phyloP scores from a whole-genome alignment of 2,329 filamentous ascomycete genomes.

The Botrytis byssoidea region DNA sequence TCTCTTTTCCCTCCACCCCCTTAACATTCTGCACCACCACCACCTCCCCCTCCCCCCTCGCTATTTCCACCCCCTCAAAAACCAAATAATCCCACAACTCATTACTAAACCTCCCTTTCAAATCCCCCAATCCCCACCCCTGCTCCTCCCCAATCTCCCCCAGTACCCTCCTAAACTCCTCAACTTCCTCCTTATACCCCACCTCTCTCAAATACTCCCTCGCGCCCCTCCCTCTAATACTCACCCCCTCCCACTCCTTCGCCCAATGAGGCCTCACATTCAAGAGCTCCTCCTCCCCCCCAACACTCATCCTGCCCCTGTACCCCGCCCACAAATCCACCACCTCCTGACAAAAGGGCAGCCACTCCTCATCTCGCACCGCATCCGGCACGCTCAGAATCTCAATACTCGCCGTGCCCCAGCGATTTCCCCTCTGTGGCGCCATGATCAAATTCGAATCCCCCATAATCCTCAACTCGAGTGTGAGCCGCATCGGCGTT shows the following conservation, averaged over 20 bases:
- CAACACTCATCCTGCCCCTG: conserved; percentile 23
- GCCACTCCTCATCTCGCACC: conserved; percentile 43
- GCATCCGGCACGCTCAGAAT: conserved; percentile 45
- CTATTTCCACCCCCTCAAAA: not conserved
- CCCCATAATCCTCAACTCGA: conserved; percentile 48
- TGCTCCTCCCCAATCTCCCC: conserved; percentile 41
- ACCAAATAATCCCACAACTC: conserved; percentile 40
- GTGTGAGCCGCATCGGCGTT: conserved; percentile 45
- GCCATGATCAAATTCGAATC: conserved; percentile 46
- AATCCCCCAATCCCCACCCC: conserved; percentile 42
- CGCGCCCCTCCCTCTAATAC: not conserved
- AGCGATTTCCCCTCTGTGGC: conserved; percentile 44
- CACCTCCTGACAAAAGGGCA: conserved; percentile 44
- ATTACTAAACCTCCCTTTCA: conserved; percentile 44
- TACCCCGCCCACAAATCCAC: conserved; percentile 45
- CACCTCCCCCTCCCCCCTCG: too few species aligned
- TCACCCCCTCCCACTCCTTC: conserved; percentile 42
- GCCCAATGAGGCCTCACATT: conserved; percentile 45
- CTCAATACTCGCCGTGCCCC: conserved; percentile 47
- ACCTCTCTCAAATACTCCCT: not conserved
- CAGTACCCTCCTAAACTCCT: conserved; percentile 26
- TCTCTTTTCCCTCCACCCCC: not conserved
- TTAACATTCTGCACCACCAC: too few species aligned
- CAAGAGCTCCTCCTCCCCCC: conserved; percentile 23
- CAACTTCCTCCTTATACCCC: not conserved